Percentiles rank a stretch among this genome's conserved stretches.
Evolutionary conservation across 306 rosid species (phyloP).

Genomic region (Pterocarpus santalinus): DNA sequence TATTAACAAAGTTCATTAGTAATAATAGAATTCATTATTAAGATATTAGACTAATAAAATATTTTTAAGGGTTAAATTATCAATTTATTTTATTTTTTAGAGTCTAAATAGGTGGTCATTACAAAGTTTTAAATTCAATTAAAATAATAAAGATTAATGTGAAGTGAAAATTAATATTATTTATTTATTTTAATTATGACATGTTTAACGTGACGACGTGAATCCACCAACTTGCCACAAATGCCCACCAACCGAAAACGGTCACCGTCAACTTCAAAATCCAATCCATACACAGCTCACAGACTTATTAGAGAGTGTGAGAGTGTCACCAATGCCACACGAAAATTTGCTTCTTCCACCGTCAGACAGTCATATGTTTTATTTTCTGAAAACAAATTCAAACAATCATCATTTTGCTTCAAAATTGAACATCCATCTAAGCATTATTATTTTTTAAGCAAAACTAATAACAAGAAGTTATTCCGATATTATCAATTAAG

Average conservation of each 20-base stretch:
- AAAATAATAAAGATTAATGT: too few relatives aligned
- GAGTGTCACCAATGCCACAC: not conserved
- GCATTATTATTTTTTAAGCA: not conserved
- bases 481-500: not conserved
- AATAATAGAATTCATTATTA: too few relatives aligned
- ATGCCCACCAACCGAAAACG: slow-evolving; percentile 49
- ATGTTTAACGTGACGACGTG: slow-evolving; percentile 33
- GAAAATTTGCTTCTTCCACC: slow-evolving; percentile 11
- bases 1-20: too few relatives aligned
- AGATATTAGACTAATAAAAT: too few relatives aligned
- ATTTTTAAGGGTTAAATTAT: too few relatives aligned
- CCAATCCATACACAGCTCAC: slow-evolving; percentile 47
- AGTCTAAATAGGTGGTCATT: too few relatives aligned
- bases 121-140: too few relatives aligned
- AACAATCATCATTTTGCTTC: not conserved
- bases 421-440: not conserved
- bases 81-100: too few relatives aligned
- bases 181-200: slow-evolving; percentile 1
- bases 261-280: slow-evolving; percentile 19
- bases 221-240: slow-evolving; percentile 41
- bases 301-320: not conserved
- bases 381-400: not conserved
- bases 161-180: too few relatives aligned
- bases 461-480: not conserved
- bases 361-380: not conserved